Base-by-base conservation (phyloP, 2,329 filamentous ascomycete species). In the Ascocoryne sarcoides region DNA sequence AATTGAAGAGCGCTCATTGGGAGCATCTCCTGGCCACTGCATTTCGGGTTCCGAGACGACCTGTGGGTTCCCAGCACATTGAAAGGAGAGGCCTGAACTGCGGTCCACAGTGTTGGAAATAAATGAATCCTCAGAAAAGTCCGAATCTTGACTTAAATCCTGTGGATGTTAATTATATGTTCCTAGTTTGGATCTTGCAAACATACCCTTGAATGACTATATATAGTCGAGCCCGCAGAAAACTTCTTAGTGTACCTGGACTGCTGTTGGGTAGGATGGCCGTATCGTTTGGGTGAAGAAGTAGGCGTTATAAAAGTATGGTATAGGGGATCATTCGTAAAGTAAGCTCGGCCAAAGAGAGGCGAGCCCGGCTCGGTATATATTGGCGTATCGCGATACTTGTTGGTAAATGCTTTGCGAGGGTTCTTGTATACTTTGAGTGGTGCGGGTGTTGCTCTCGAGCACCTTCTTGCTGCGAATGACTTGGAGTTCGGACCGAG, bases 51-150 rank as follows among this genome's bases (percentile, higher is more conserved):
- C 12, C 23, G 23, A 26, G 23, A 7, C 23, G 23, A 7, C 23
- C 23, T 12, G 12, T 12, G 23, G 23, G 7, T 26, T 7, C 32
- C 48, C 49, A 9, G 40, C 31, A n/a, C 55, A 57, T 42, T 56
- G 43, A 29, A 57, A 55, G 2, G 55, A 58, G 7, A 57, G 28
- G 1, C 39, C 46, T 1, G 55, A 58, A 30, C 39, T 43, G 14
- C 46, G 44, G n/a, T n/a, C n/a, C n/a, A n/a, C n/a, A n/a, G n/a
- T n/a, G n/a, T n/a, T n/a, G n/a, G n/a, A n/a, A n/a, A n/a, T n/a
- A n/a, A n/a, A n/a, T n/a, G n/a, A n/a, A n/a, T n/a, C n/a, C n/a
- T n/a, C n/a, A n/a, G n/a, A n/a, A n/a, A n/a, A n/a, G n/a, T n/a
- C n/a, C n/a, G n/a, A n/a, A n/a, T n/a, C n/a, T n/a, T n/a, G n/a